Conservation (phyloP, 306 rosid genomes). For the Pyrus bretschneideri region DNA sequence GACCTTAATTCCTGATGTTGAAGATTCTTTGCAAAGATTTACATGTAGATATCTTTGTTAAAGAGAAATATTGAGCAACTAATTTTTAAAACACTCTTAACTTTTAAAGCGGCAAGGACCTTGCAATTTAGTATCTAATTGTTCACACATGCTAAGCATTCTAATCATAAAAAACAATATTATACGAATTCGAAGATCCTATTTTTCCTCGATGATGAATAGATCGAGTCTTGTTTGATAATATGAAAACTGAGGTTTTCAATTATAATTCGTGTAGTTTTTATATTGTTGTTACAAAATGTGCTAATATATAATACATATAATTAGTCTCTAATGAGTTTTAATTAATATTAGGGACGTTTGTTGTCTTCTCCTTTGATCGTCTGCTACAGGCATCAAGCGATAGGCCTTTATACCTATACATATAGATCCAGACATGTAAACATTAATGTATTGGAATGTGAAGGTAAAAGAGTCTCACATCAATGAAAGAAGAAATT, state of each 20-base stretch:
- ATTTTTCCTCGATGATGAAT: background rate
- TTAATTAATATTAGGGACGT: background rate
- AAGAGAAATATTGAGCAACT: no score
- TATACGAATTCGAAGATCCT: background rate
- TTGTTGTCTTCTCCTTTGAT: background rate
- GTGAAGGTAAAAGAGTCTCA: no score
- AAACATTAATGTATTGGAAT: background rate
- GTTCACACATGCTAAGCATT: background rate
- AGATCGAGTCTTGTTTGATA: background rate
- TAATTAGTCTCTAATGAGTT: background rate
- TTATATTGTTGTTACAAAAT: no score
- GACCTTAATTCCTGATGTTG: background rate
- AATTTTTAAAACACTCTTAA: no score
- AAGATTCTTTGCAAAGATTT: background rate
- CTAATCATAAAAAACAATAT: background rate
- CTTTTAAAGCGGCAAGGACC: background rate
- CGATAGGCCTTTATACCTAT: background rate
- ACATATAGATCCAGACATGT: background rate
- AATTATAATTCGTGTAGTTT: background rate
- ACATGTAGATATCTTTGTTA: background rate
- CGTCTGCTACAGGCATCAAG: slow-evolving; percentile 4
- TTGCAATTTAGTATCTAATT: background rate
- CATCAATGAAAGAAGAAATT: no score
- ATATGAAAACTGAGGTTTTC: background rate
- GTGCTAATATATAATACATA: no score